phyloP scores from a whole-genome alignment of 116 monocot species.

The Iris pallida region DNA sequence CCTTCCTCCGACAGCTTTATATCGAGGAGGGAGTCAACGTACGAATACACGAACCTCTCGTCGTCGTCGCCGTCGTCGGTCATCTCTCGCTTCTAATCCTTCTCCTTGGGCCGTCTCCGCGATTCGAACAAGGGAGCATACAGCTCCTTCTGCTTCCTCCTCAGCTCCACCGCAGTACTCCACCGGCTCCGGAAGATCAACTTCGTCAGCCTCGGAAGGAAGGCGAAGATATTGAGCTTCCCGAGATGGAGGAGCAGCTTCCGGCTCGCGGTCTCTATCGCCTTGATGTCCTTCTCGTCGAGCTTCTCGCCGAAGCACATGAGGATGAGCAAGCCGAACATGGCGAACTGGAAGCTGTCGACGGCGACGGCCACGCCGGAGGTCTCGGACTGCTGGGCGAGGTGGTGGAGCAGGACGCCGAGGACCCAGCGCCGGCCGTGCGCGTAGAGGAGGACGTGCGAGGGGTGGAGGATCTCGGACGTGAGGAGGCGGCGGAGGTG shows the following conservation, averaged over 20 bases:
- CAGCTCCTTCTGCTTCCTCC: slow-evolving; percentile 9
- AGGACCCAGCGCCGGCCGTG: slow-evolving; percentile 27
- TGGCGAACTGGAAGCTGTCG: slow-evolving; percentile 26
- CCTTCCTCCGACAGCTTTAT: slow-evolving; percentile 12
- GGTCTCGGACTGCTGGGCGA: neutral
- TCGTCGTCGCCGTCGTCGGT: slow-evolving; percentile 1
- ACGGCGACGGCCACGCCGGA: slow-evolving; percentile 11
- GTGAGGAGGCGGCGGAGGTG: slow-evolving; percentile 37
- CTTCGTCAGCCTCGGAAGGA: slow-evolving; percentile 10
- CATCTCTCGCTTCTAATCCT: neutral
- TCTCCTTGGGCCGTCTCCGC: neutral
- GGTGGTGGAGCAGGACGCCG: slow-evolving; percentile 7
- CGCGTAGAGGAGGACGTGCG: slow-evolving; percentile 13
- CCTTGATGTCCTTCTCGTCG: slow-evolving; percentile 16
- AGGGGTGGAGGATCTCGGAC: slow-evolving; percentile 35
- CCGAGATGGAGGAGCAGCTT: neutral
- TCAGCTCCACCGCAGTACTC: slow-evolving; percentile 3
- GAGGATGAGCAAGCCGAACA: slow-evolving; percentile 20
- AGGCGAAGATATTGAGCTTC: slow-evolving; percentile 11
- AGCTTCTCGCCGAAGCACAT: slow-evolving; percentile 34
- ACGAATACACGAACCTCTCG: slow-evolving; percentile 12
- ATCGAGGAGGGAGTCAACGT: slow-evolving; percentile 29
- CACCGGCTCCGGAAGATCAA: slow-evolving; percentile 8
- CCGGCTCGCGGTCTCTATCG: slow-evolving; percentile 5
- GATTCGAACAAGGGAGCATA: slow-evolving; percentile 4